Evolutionary conservation across 257 asterid genomes (phyloP), one percentile per base, ranked within the genome.

Genomic region (Salvia rosmarinus): DNA sequence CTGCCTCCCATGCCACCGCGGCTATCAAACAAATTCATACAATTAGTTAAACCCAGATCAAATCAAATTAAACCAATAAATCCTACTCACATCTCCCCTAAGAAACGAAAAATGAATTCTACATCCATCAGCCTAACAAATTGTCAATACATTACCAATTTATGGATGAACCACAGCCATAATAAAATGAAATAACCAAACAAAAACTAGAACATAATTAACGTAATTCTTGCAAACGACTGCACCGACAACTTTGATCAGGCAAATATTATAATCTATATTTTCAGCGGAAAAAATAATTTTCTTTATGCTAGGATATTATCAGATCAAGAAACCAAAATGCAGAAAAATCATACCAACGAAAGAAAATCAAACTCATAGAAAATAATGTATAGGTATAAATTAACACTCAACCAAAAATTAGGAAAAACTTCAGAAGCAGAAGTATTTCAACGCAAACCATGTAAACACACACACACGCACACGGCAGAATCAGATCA

Each of bases 1-100:
- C 94, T 0, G 98, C 88, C 65, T 93, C 98, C 98, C 97, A 92
- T 20, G 96, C 84, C 75, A 92, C 88, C 35, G 98, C 98, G 12
- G 96, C 98, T 92, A 37, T 64, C 70, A 35, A 47, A 72, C 49
- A 72, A 25, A 49, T 40, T 13, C 32, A 23, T n/a, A 28, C 55
- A 4, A 70, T n/a, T 9, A 6, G 11, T n/a, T 0, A 12, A 17
- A 49, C 6, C 5, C 11, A 7, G 8, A 54, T 51, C 1, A 55
- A 55, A 23, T 4, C 1, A 50, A 35, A 35, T 35, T 3, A 28
- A 1, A 28, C 7, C 40, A 5, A 7, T 23, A 32, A 12, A 63
- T 42, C 46, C 13, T 46, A 35, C 7, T 13, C 43, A 25, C 30
- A 47, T 46, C 10, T 28, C 32, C 32, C 32, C 32, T 28, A 4